Conservation (phyloP, 257 asterid species). For the Verbena officinalis region DNA sequence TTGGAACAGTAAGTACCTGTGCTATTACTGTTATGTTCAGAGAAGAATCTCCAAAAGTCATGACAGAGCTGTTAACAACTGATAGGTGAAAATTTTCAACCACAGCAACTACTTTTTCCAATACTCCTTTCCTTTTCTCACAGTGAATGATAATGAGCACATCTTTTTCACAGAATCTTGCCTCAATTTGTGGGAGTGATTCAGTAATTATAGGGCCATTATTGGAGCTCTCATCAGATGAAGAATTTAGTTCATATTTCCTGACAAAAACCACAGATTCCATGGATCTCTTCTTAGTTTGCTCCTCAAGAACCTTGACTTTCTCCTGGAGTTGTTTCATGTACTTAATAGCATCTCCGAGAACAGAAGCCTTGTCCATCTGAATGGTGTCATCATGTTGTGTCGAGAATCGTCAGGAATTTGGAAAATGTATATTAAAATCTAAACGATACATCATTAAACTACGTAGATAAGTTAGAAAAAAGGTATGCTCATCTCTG, state of each 20-base stretch:
- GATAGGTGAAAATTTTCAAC: slow-evolving; percentile 56
- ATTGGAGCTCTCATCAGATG: slow-evolving; percentile 35
- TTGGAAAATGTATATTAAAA: too few relatives aligned
- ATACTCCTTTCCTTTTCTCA: slow-evolving; percentile 56
- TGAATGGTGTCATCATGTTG: background rate
- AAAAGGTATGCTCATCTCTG: too few relatives aligned
- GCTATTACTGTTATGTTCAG: slow-evolving; percentile 56
- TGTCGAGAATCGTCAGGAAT: too few relatives aligned
- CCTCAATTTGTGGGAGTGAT: slow-evolving; percentile 59
- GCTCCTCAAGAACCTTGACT: slow-evolving; percentile 59
- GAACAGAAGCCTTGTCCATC: slow-evolving; percentile 78
- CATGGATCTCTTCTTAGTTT: slow-evolving; percentile 42
- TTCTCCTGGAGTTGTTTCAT: slow-evolving; percentile 65
- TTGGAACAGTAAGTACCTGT: slow-evolving; percentile 43
- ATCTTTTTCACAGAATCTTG: slow-evolving; percentile 44
- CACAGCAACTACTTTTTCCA: slow-evolving; percentile 44
- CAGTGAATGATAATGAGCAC: slow-evolving; percentile 59
- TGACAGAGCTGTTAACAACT: slow-evolving; percentile 46
- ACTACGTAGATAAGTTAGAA: too few relatives aligned
- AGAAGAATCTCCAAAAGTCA: slow-evolving; percentile 53
- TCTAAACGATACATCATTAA: too few relatives aligned
- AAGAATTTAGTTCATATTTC: slow-evolving; percentile 37
- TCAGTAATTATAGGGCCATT: slow-evolving; percentile 30
- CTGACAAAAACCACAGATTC: slow-evolving; percentile 49
- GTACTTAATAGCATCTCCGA: slow-evolving; percentile 68